These are phyloP conservation scores for Kurtzmaniella quercitrusa DNA, from an alignment of 1,139 yeast genomes.

Conservation along the genomic window DNA sequence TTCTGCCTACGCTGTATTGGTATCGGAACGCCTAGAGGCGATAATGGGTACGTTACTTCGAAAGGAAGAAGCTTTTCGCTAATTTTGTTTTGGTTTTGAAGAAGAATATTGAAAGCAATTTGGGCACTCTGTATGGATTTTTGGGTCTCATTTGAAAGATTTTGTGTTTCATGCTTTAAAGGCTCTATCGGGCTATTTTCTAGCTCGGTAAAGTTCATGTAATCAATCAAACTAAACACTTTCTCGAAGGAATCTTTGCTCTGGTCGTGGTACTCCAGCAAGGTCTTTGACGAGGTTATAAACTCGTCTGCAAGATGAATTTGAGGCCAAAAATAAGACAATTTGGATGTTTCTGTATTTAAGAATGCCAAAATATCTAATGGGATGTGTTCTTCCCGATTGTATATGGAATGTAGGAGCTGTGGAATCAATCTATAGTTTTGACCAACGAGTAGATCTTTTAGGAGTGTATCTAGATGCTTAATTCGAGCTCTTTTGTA, in stretches of 20 bases:
- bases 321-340: constrained; percentile 32
- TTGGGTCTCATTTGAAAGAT: neutral
- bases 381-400: neutral
- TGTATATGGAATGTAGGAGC: neutral
- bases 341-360: neutral
- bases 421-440: neutral
- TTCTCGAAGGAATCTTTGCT: neutral
- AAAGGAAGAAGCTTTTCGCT: constrained; percentile 25
- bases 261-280: constrained; percentile 3
- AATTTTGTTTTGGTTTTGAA: constrained; percentile 14
- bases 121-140: constrained; percentile 6
- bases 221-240: neutral
- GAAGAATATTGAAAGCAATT: constrained; percentile 18
- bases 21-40: constrained; percentile 29
- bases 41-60: constrained; percentile 32
- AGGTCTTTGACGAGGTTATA: neutral
- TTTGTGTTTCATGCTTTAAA: neutral
- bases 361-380: neutral
- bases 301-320: constrained; percentile 32
- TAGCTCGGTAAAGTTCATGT: neutral
- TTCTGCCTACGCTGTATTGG: constrained; percentile 25
- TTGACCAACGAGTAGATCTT: neutral
- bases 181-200: neutral
- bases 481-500: neutral
- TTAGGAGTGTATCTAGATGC: neutral